Percentiles rank a stretch among this genome's conserved stretches.
Evolutionary conservation across 1,284 basidiomycete genomes (phyloP).

Genomic region (Cutaneotrichosporon sp.): DNA sequence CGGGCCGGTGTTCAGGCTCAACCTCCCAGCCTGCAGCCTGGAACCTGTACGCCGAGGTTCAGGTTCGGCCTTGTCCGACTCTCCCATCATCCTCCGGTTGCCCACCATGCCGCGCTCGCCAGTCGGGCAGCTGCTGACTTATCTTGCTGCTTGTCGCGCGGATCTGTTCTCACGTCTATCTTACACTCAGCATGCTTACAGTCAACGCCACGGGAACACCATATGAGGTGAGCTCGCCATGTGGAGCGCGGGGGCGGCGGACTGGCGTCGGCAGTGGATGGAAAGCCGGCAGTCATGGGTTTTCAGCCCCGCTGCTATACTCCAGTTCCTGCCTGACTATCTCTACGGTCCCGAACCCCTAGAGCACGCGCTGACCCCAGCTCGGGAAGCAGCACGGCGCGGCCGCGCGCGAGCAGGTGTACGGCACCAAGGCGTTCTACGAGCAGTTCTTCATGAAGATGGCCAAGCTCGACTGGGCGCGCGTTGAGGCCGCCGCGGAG

Average conservation of each 20-base stretch:
- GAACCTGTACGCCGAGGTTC: not conserved
- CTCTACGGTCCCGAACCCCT: not conserved
- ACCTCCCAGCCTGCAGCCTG: too few relatives aligned
- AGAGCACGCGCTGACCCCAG: conserved; percentile 16
- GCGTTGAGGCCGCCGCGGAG: conserved; percentile 14
- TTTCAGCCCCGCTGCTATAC: not conserved
- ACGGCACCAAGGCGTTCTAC: conserved; percentile 26
- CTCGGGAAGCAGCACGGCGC: conserved; percentile 23
- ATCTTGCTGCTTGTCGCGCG: not conserved
- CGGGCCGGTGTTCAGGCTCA: conserved; percentile 3
- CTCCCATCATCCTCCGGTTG: too few relatives aligned
- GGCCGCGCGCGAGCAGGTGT: conserved; percentile 16
- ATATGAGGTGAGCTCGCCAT: conserved; percentile 14
- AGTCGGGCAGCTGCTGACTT: too few relatives aligned
- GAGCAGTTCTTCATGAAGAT: conserved; percentile 17
- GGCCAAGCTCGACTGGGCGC: conserved; percentile 22
- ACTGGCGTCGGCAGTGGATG: too few relatives aligned
- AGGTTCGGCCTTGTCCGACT: not conserved
- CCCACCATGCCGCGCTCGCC: not conserved
- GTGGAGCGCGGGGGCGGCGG: too few relatives aligned
- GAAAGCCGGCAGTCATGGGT: too few relatives aligned
- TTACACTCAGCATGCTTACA: conserved; percentile 9
- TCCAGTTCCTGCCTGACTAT: too few relatives aligned
- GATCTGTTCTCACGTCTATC: not conserved
- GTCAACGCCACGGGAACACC: conserved; percentile 18